Conservation (phyloP, 2,329 filamentous ascomycete genomes). For the Raffaelea ambrosiae region DNA sequence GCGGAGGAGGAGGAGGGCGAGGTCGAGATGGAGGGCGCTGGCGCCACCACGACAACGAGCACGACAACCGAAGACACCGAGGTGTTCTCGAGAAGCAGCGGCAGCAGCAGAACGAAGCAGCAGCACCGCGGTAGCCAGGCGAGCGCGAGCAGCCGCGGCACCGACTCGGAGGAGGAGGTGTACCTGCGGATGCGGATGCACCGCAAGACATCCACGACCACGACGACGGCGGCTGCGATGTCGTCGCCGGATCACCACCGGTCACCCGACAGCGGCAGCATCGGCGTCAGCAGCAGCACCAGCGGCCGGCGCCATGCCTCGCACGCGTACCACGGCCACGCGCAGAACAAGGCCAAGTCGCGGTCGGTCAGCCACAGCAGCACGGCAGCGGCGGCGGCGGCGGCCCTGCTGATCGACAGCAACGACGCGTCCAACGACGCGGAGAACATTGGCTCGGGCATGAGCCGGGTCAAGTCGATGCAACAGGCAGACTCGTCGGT, state of each 20-base stretch:
- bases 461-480: slow-evolving; percentile 40
- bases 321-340: slow-evolving; percentile 33
- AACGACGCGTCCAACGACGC: slow-evolving; percentile 62
- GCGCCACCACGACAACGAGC: slow-evolving; percentile 19
- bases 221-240: not conserved
- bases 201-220: slow-evolving; percentile 45
- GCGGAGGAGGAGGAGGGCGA: slow-evolving; percentile 45
- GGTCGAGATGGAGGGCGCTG: slow-evolving; percentile 13
- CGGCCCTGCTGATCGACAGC: slow-evolving; percentile 45
- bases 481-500: no score
- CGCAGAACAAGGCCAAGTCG: slow-evolving; percentile 50
- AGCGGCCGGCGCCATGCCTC: slow-evolving; percentile 29
- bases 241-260: not conserved
- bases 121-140: slow-evolving; percentile 53
- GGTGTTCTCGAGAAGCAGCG: slow-evolving; percentile 41
- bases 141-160: slow-evolving; percentile 35
- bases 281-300: no score
- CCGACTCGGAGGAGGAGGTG: slow-evolving; percentile 74
- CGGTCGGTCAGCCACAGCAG: slow-evolving; percentile 69
- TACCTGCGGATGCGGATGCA: slow-evolving; percentile 65
- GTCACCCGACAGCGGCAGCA: not conserved
- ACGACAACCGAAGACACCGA: slow-evolving; percentile 42
- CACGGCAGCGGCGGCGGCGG: slow-evolving; percentile 50
- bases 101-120: no score
- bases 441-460: slow-evolving; percentile 55